Percentiles rank a stretch among this genome's conserved stretches.
phyloP scores from a whole-genome alignment of 2,329 filamentous ascomycete genomes.

The Rugonectria rugulosa region DNA sequence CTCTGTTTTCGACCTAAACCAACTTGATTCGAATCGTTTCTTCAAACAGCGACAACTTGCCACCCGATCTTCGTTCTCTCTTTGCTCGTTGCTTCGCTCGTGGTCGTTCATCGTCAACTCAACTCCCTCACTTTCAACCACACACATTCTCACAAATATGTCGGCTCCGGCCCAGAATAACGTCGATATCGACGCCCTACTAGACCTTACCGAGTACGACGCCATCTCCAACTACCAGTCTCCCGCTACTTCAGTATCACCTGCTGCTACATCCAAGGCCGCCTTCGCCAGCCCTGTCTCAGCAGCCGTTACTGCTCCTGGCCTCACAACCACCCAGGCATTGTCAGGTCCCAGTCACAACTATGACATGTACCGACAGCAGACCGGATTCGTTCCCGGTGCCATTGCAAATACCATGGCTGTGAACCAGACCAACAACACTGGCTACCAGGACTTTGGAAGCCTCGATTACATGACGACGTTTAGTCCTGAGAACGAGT shows the following conservation, averaged over 20 bases:
- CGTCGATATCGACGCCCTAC: constrained; percentile 63
- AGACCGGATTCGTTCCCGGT: constrained; percentile 89
- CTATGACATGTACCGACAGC: constrained; percentile 94
- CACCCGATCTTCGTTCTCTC: constrained; percentile 7
- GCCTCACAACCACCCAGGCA: constrained; percentile 64
- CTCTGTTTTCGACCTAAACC: neutral
- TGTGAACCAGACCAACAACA: constrained; percentile 70
- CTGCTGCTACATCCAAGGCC: constrained; percentile 60
- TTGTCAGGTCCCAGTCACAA: constrained; percentile 89
- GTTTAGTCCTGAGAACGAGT: constrained; percentile 69
- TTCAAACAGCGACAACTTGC: neutral
- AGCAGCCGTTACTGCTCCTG: constrained; percentile 62
- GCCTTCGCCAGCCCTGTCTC: constrained; percentile 61
- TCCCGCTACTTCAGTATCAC: constrained; percentile 60
- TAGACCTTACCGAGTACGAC: constrained; percentile 71
- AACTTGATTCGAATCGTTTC: constrained; percentile 13
- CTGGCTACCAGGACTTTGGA: constrained; percentile 60
- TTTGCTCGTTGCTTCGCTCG: constrained; percentile 12
- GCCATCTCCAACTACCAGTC: constrained; percentile 64
- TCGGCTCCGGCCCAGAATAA: constrained; percentile 53
- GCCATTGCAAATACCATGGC: constrained; percentile 82
- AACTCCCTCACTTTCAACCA: constrained; percentile 7
- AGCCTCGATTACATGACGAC: constrained; percentile 61
- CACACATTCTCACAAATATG: constrained; percentile 41
- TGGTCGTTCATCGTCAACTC: constrained; percentile 22